Base-by-base conservation (phyloP, 1,284 basidiomycete genomes). In the Boletus mariae region DNA sequence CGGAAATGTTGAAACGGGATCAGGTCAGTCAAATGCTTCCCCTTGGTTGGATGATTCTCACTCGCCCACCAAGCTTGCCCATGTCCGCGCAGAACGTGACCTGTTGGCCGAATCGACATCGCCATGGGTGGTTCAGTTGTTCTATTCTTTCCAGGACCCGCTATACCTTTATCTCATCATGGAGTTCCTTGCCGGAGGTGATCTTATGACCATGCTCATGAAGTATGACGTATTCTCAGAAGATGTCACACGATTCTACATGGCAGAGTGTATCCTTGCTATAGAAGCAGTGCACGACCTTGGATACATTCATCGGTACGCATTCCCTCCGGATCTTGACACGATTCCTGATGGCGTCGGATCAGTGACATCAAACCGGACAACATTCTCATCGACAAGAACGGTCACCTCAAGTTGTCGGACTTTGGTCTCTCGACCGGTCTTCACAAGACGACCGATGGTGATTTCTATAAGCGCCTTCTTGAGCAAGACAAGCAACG, bases 171-270 rank as follows among this genome's bases (percentile, higher is more conserved):
- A 98, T 73, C 83, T 99, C 56, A 90, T 99, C 75, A 99, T 99
- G 96, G 96, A 98, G 72, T 99, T 98, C 75, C 78, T 99, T 51
- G 95, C 96, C 29, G 96, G 96, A 44, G 96, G 96, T 23, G 96
- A 99, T 72, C 77, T 99, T 57, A 98, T 99, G 96, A 90, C 88
- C 35, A 99, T 98, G 96, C 79, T 99, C 59, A 99, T 99, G 87
- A 98, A 98, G 74, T 98, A 99, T 73, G 96, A 99, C 71, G 93
- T 96, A 1, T 99, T 99, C 74, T 94, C 92, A 9, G 96, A 99
- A 71, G 96, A 99, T 68, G 96, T 99, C 37, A 97, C 94, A 32
- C 87, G 97, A 53, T 99, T 99, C 75, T 99, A 99, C 74, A 98
- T 99, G 85, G 96, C 96, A 41, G 96, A 99, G 73, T 98, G 94